Conservation (phyloP, 225 moss, liverwort and hornwort species). For the Marchantia paleacea region DNA sequence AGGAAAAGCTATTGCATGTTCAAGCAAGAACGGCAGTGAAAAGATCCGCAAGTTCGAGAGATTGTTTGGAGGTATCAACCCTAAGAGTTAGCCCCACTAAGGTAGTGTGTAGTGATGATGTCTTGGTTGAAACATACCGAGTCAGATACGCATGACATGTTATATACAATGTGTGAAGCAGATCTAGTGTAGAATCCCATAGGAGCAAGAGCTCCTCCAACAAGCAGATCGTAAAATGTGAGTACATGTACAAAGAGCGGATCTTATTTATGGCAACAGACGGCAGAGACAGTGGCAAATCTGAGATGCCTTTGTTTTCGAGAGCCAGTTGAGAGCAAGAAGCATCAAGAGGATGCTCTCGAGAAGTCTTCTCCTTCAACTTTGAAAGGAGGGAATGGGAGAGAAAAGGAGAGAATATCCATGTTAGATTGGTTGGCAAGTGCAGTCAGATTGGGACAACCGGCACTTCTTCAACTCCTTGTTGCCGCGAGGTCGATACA, state of each 20-base stretch:
- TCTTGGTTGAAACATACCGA: slow-evolving; percentile 14
- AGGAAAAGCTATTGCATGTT: not conserved
- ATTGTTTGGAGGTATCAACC: not conserved
- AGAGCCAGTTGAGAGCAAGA: slow-evolving; percentile 61
- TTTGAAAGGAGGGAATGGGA: slow-evolving; percentile 79
- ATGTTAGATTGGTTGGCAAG: too few relatives aligned
- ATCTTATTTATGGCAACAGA: slow-evolving; percentile 53
- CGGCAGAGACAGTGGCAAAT: slow-evolving; percentile 57
- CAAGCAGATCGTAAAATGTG: slow-evolving; percentile 25
- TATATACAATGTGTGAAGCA: slow-evolving; percentile 21
- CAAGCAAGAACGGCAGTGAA: not conserved
- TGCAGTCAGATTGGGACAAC: too few relatives aligned
- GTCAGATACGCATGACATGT: slow-evolving; percentile 37
- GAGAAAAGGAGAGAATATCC: slow-evolving; percentile 83
- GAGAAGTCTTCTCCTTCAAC: slow-evolving; percentile 89
- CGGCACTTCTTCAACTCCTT: too few relatives aligned
- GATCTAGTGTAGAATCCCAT: slow-evolving; percentile 36
- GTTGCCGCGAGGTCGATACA: too few relatives aligned
- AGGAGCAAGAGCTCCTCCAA: slow-evolving; percentile 51
- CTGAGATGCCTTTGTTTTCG: slow-evolving; percentile 74
- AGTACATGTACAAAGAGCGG: slow-evolving; percentile 71
- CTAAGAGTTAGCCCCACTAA: not conserved
- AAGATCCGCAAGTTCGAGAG: too few relatives aligned
- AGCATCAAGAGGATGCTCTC: slow-evolving; percentile 72
- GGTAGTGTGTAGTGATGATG: slow-evolving; percentile 2